These are phyloP conservation scores for Melastoma malabathricum DNA, from an alignment of 345 rosid species.

Conservation along the genomic window DNA sequence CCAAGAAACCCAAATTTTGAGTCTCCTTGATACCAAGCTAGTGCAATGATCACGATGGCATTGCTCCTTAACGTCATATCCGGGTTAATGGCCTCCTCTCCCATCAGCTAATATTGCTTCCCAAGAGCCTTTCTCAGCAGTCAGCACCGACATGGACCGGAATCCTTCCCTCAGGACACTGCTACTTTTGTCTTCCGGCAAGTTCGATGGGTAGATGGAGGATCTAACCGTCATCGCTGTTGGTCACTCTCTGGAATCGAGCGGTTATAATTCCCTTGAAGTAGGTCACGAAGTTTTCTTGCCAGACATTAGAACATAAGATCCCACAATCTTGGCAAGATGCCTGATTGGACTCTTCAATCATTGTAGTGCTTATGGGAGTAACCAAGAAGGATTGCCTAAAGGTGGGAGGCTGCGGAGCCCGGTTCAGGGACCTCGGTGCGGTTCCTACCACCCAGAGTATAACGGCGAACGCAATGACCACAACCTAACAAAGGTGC, in stretches of 20 bases:
- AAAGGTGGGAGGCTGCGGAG: constrained; percentile 6
- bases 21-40: too few relatives aligned
- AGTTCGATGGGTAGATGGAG: not conserved
- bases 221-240: not conserved
- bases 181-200: not conserved
- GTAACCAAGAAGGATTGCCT: constrained; percentile 36
- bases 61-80: too few relatives aligned
- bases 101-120: too few relatives aligned
- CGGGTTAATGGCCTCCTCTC: too few relatives aligned
- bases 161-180: too few relatives aligned
- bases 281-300: constrained; percentile 10
- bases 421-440: constrained; percentile 6
- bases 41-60: too few relatives aligned
- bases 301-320: constrained; percentile 1
- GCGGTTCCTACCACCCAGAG: constrained; percentile 20
- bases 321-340: constrained; percentile 15
- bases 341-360: not conserved
- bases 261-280: constrained; percentile 3
- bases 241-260: constrained; percentile 9
- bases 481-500: constrained; percentile 17
- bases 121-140: too few relatives aligned
- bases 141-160: too few relatives aligned
- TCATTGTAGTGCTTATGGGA: constrained; percentile 8
- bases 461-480: constrained; percentile 12
- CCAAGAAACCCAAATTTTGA: too few relatives aligned